phyloP scores from a whole-genome alignment of 2,329 filamentous ascomycete genomes.

The Cladosporium sp. region DNA sequence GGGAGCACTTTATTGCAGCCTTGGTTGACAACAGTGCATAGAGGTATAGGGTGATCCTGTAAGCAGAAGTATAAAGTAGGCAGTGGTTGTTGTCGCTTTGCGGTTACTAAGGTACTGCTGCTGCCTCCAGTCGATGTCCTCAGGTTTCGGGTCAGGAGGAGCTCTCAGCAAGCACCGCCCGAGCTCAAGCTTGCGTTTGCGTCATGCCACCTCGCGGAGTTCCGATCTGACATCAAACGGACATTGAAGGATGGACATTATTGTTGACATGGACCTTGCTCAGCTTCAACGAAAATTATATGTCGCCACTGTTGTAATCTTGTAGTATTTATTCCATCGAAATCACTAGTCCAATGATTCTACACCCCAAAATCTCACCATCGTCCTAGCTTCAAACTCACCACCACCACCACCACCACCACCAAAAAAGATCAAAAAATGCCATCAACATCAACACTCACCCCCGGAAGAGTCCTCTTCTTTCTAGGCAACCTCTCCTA shows the following conservation, averaged over 20 bases:
- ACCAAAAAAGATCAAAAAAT: background rate
- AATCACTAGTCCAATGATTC: background rate
- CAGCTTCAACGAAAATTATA: background rate
- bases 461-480: conserved; percentile 34
- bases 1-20: background rate
- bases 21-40: background rate
- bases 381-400: background rate
- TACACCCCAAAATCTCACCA: background rate
- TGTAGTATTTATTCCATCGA: background rate
- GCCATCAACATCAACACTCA: conserved; percentile 18
- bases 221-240: background rate
- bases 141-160: background rate
- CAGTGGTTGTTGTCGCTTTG: background rate
- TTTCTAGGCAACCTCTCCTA: conserved; percentile 36
- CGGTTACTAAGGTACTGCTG: too few relatives aligned
- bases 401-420: background rate
- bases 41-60: background rate
- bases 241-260: background rate
- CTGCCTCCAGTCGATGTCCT: background rate
- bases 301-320: background rate
- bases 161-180: background rate
- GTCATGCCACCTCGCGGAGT: background rate
- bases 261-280: background rate
- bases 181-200: background rate
- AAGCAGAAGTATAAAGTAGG: background rate